Evolutionary conservation across 1,284 basidiomycete genomes (phyloP), one percentile per base, ranked within the genome.

Genomic region (Cryptococcus hybrid): DNA sequence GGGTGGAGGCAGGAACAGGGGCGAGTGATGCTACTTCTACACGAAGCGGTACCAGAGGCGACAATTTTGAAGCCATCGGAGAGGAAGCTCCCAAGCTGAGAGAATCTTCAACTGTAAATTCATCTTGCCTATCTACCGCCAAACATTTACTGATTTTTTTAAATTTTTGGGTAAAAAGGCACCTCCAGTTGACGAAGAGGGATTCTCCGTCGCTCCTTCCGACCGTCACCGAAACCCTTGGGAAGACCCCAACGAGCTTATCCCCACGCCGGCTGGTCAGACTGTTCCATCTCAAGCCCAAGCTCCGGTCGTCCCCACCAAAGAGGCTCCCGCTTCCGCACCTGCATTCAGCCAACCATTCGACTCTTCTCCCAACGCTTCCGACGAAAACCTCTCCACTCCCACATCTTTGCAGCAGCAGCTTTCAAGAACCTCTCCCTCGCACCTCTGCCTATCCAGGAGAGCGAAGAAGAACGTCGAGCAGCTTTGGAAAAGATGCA

Each of bases 181-280:
- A 1, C 67, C 72, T 18, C 63, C 58, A 0, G 79, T 83, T 12
- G 82, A 83, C 51, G 68, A 71, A 0, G 81, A 83, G 51, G 82
- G 82, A 5, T 83, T 76, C 74, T 80, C 80, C 8, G 78, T 83
- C 8, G 80, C 82, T 12, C 82, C 82, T 0, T 70, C 78, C 1
- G 78, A 80, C 49, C 73, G 80, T 47, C 80, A 81, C 61, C 70
- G 79, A 49, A 77, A 71, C 58, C 78, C 77, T 1, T 82, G 78
- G 81, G 80, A 79, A 43, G 70, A 77, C 12, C 69, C 71, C 1
- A 71, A 66, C 49, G 68, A 73, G 46, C 54, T 57, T 24, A 55
- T 64, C 5, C 59, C 62, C n/a, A 62, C 58, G 0, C 52, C 64
- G 11, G 51, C 58, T 5, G 40, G 45, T 30, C 38, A 52, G 30